Percentiles rank a stretch among this genome's conserved stretches.
Conservation (phyloP, 2,329 filamentous ascomycete genomes). For the Penicillium sp. region DNA sequence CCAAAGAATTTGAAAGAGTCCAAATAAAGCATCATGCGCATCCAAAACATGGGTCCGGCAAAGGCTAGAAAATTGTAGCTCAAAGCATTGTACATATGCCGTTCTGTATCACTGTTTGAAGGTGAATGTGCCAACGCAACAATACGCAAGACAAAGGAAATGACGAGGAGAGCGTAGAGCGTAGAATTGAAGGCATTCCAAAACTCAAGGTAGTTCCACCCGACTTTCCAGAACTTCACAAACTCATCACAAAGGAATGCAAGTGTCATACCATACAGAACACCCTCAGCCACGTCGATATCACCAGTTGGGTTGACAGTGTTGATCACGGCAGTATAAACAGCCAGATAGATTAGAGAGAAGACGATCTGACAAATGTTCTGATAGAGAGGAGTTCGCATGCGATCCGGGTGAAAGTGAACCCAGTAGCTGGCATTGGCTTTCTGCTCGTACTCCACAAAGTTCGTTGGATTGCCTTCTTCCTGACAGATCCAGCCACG, state of each 20-base stretch:
- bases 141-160: conserved; percentile 77
- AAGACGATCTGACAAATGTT: conserved; percentile 85
- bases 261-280: conserved; percentile 87
- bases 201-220: conserved; percentile 86
- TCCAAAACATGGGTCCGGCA: conserved; percentile 95
- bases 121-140: conserved; percentile 69
- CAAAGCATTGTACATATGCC: conserved; percentile 70
- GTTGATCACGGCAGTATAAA: conserved; percentile 92
- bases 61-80: conserved; percentile 96
- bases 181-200: conserved; percentile 94
- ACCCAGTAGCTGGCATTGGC: conserved; percentile 74
- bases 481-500: conserved; percentile 96
- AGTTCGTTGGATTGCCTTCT: conserved; percentile 83
- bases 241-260: conserved; percentile 88
- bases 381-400: conserved; percentile 90
- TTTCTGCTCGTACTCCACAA: conserved; percentile 83
- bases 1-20: conserved; percentile 95
- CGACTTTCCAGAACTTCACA: conserved; percentile 91
- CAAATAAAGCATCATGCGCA: conserved; percentile 84
- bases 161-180: conserved; percentile 75
- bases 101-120: conserved; percentile 49
- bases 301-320: conserved; percentile 85
- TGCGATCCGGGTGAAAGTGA: conserved; percentile 91
- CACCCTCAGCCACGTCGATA: conserved; percentile 77
- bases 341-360: conserved; percentile 75